phyloP scores from a whole-genome alignment of 176 grass and related monocot species.

The Pharus latifolius region DNA sequence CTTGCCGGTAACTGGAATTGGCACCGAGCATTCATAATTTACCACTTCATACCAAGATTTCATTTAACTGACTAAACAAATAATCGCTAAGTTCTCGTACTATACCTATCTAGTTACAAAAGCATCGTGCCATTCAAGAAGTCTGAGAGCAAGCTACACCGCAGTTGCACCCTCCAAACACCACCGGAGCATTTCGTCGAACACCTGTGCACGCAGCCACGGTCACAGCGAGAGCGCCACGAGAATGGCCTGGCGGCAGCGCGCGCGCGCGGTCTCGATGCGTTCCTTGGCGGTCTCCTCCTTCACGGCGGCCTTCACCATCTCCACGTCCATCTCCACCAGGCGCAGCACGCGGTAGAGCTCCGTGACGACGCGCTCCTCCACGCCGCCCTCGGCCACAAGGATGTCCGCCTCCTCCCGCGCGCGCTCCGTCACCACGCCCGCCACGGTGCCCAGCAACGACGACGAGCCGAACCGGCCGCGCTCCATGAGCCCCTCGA shows the following conservation, averaged over 20 bases:
- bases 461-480: constrained; percentile 37
- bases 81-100: too few species aligned
- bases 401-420: constrained; percentile 69
- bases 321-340: constrained; percentile 83
- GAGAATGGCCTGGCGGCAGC: constrained; percentile 83
- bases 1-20: too few species aligned
- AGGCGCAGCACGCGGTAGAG: constrained; percentile 60
- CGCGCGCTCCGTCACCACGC: constrained; percentile 62
- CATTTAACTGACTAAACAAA: too few species aligned
- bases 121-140: too few species aligned
- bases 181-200: not conserved
- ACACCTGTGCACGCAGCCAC: not conserved
- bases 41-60: too few species aligned
- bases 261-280: constrained; percentile 60
- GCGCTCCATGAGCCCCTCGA: constrained; percentile 63
- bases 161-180: too few species aligned
- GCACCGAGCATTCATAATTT: too few species aligned
- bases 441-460: constrained; percentile 53
- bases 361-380: constrained; percentile 67
- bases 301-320: constrained; percentile 88
- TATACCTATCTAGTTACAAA: too few species aligned
- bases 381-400: constrained; percentile 48
- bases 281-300: constrained; percentile 76
- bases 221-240: constrained; percentile 73
- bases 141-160: too few species aligned